A percentile compares a stretch with the other conserved stretches of the same genome.
These are phyloP conservation scores for Ambrosia hybrid DNA, from an alignment of 140 eudicot species.

Conservation along the genomic window DNA sequence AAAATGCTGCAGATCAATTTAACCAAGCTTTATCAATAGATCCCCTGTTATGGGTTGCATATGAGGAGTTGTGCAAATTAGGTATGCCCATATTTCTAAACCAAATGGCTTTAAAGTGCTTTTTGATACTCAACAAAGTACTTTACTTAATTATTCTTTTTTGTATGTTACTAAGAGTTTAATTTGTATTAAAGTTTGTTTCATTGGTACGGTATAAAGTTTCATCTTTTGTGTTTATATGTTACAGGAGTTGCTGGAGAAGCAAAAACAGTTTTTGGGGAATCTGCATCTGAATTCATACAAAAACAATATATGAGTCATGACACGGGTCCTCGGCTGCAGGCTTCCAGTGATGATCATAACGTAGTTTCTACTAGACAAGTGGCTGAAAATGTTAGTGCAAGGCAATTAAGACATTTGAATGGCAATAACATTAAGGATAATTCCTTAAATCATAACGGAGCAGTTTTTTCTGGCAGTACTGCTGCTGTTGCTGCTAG, in stretches of 20 bases:
- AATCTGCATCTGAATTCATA: slow-evolving; percentile 70
- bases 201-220: background rate
- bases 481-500: slow-evolving; percentile 24
- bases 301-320: slow-evolving; percentile 72
- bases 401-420: slow-evolving; percentile 59
- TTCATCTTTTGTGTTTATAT: slow-evolving; percentile 10
- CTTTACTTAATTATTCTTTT: no score
- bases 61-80: slow-evolving; percentile 90
- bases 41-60: slow-evolving; percentile 96
- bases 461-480: slow-evolving; percentile 39
- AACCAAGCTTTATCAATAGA: slow-evolving; percentile 89
- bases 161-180: background rate
- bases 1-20: slow-evolving; percentile 76
- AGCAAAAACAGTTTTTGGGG: slow-evolving; percentile 83
- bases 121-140: background rate
- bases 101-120: background rate
- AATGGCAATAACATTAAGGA: slow-evolving; percentile 56
- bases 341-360: slow-evolving; percentile 50
- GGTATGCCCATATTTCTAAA: slow-evolving; percentile 42
- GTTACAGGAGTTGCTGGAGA: slow-evolving; percentile 87
- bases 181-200: background rate
- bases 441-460: slow-evolving; percentile 58
- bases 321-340: slow-evolving; percentile 49
- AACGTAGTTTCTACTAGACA: slow-evolving; percentile 49
- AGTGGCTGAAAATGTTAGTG: slow-evolving; percentile 60